These are phyloP conservation scores for Bipolaris sorokiniana DNA, from an alignment of 2,329 filamentous ascomycete species.

Conservation along the genomic window DNA sequence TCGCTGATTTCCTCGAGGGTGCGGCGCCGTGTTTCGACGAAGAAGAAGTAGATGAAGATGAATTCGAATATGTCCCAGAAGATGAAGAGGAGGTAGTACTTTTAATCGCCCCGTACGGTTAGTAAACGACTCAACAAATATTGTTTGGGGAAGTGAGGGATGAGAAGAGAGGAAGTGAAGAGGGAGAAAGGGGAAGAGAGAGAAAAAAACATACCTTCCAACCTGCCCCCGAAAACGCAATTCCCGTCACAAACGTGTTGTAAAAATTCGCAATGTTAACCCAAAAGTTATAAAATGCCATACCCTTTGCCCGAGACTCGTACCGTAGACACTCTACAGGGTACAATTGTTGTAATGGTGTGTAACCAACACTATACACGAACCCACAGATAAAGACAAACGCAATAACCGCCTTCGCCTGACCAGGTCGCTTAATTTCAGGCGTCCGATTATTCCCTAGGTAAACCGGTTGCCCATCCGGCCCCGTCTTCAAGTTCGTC, in stretches of 20 bases:
- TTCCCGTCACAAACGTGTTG: constrained; percentile 55
- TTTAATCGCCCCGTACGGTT: too few species aligned
- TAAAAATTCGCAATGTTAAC: constrained; percentile 55
- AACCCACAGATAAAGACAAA: constrained; percentile 55
- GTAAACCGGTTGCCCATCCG: constrained; percentile 30
- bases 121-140: too few species aligned
- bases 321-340: constrained; percentile 58
- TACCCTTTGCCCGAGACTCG: constrained; percentile 57
- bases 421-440: constrained; percentile 42
- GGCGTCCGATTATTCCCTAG: constrained; percentile 36
- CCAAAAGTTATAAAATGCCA: constrained; percentile 56
- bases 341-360: constrained; percentile 56
- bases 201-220: constrained; percentile 41
- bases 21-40: constrained; percentile 47
- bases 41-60: constrained; percentile 48
- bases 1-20: constrained; percentile 55
- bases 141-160: too few species aligned
- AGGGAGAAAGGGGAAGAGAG: not conserved
- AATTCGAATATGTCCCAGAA: constrained; percentile 53
- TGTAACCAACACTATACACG: constrained; percentile 49
- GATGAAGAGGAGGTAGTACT: constrained; percentile 52
- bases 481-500: constrained; percentile 43
- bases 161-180: too few species aligned
- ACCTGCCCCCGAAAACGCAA: constrained; percentile 46
- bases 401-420: constrained; percentile 52